Percentiles rank a stretch among this genome's conserved stretches.
Conservation (phyloP, 139 green algal genomes). For the Chlorella sp. region DNA sequence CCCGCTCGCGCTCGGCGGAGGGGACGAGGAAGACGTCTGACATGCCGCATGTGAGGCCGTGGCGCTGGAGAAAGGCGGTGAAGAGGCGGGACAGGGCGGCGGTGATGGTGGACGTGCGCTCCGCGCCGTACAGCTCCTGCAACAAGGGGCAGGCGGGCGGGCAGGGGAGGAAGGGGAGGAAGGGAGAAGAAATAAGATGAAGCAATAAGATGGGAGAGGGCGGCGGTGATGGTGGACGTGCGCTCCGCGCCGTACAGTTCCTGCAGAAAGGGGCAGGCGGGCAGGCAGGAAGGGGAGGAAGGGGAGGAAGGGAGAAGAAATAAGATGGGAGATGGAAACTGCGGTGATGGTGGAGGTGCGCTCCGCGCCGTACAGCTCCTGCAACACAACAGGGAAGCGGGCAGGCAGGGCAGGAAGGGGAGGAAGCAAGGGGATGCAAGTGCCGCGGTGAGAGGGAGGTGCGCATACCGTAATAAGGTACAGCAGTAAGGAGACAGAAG, state of each 20-base stretch:
- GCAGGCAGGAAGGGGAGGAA: too few species aligned
- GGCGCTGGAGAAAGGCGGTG: slow-evolving; percentile 87
- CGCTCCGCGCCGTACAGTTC: slow-evolving; percentile 90
- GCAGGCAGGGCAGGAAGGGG: not conserved
- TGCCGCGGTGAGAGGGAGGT: too few species aligned
- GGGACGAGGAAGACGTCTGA: slow-evolving; percentile 87
- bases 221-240: slow-evolving; percentile 83
- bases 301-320: too few species aligned
- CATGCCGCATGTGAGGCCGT: slow-evolving; percentile 96
- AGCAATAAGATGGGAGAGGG: slow-evolving; percentile 87
- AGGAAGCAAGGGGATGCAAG: slow-evolving; percentile 79
- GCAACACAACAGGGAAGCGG: not conserved
- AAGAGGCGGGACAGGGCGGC: slow-evolving; percentile 87
- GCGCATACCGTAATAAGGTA: too few species aligned
- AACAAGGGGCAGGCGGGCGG: not conserved
- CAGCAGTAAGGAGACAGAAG: too few species aligned
- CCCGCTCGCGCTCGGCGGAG: slow-evolving; percentile 64
- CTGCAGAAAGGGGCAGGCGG: slow-evolving; percentile 46
- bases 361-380: slow-evolving; percentile 92
- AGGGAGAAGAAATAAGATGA: slow-evolving; percentile 90
- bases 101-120: slow-evolving; percentile 81
- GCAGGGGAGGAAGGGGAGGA: too few species aligned
- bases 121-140: slow-evolving; percentile 93
- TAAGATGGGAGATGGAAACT: slow-evolving; percentile 85
- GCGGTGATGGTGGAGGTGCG: slow-evolving; percentile 84